Base-by-base conservation (phyloP, 2,329 filamentous ascomycete genomes). In the Sclerotinia trifoliorum region DNA sequence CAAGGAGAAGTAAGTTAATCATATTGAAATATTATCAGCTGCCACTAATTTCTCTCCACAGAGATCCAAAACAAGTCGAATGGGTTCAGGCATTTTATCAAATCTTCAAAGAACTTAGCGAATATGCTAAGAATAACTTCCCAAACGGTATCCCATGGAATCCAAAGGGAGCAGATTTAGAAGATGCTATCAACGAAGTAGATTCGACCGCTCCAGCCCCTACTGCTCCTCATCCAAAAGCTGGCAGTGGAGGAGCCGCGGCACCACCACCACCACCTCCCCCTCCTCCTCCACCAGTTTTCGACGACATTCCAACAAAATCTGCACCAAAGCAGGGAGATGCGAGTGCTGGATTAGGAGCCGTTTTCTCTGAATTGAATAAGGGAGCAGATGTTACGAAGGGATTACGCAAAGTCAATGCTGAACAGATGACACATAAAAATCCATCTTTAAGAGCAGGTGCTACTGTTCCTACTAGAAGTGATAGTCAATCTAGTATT, bases 341-440 rank as follows among this genome's bases (percentile, higher is more conserved):
- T 13, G 77, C 80, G 3, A 79, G 80, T 10, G 79, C 84, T 39
- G 93, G 94, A 67, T 88, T 97, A 79, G 88, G 88, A 29, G 93
- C 94, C 32, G 93, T 99, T 3, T 99, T 99, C 78, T 90, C 90
- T 52, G 91, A 97, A 73, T 83, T 99, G 65, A 98, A 98, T 81
- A 90, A 90, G 78, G 95, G 95, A 68, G 88, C 92, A 70, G 84
- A 87, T n/a, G 92, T 99, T 69, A 99, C 95, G 5, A 88, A 92
- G 73, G 89, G 91, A 44, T 84, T 99, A 48, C 90, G 91, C 73
- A 99, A 97, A 83, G 95, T 99, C 62, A 94, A 97, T 81, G 90
- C 90, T 77, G 95, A 91, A 66, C 85, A 98, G 79, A 97, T 97
- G 94, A 99, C 95, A 70, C 95, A 99, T 81, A 98, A 98, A 83